These are phyloP conservation scores for Bjerkandera adusta DNA, from an alignment of 1,284 basidiomycete species.

Conservation along the genomic window DNA sequence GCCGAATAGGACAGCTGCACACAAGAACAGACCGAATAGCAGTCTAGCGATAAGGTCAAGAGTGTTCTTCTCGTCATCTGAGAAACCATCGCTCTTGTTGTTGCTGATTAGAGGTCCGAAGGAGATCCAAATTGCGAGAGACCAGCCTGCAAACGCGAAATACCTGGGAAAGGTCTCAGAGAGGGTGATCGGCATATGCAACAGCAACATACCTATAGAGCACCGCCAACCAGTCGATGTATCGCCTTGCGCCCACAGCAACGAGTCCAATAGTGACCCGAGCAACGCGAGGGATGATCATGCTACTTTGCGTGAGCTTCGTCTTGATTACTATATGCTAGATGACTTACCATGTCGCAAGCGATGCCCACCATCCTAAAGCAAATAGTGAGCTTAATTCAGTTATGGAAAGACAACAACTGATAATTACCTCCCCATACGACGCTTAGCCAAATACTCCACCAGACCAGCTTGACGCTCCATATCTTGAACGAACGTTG, in stretches of 20 bases:
- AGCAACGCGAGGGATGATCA: conserved; percentile 54
- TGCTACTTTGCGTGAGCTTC: conserved; percentile 31
- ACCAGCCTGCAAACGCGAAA: conserved; percentile 75
- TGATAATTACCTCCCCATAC: conserved; percentile 61
- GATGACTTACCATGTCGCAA: no score
- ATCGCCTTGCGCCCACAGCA: conserved; percentile 64
- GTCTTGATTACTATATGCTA: not conserved
- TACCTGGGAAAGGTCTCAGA: conserved; percentile 41
- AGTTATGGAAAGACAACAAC: conserved; percentile 1
- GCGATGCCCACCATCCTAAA: no score
- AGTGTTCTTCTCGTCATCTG: conserved; percentile 26
- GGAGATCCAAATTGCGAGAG: conserved; percentile 62
- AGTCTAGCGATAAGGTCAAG: conserved; percentile 59
- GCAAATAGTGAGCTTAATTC: no score
- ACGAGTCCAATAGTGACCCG: conserved; percentile 70
- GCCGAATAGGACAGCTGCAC: conserved; percentile 67
- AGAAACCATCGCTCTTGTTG: conserved; percentile 32
- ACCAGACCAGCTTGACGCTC: conserved; percentile 71
- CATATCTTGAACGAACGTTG: conserved; percentile 41
- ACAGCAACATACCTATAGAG: conserved; percentile 50
- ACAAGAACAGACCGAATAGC: conserved; percentile 77
- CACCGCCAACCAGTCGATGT: conserved; percentile 75
- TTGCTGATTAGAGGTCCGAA: conserved; percentile 66
- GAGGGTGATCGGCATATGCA: conserved; percentile 7
- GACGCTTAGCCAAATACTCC: conserved; percentile 85